Evolutionary conservation across 2,329 filamentous ascomycete genomes (phyloP), one percentile per base, ranked within the genome.

Genomic region (Annulohypoxylon truncatum): DNA sequence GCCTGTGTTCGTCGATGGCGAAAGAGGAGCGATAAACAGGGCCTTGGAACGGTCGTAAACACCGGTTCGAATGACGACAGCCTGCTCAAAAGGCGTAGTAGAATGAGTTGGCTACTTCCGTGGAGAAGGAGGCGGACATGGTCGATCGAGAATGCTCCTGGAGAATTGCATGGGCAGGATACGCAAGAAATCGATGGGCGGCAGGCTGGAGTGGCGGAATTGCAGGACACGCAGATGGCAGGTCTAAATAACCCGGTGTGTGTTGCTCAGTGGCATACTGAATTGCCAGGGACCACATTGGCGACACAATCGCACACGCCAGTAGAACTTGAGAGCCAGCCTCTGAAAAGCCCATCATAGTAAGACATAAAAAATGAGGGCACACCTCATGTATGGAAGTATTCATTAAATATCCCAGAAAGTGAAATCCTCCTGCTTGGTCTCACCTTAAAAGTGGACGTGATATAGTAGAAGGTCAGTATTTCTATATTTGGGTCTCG

Each of bases 221-320:
- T 62, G 3, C 59, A 62, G 44, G 51, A 56, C 12, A 56, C 59
- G 15, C 51, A 62, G 42, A 50, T 40, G 58, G 58, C 50, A 15
- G 47, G 29, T 15, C 50, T 40, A 4, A 15, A 10, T 12, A 26
- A 54, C 13, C 57, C 57, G 22, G 47, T 40, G 12, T 48, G 35
- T 24, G 9, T 48, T 2, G 33, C 57, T 24, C 57, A 61, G 26
- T 31, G 58, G 22, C 58, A 51, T 13, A 26, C 22, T 13, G 59
- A 62, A 33, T 26, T 62, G 22, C 59, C 28, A 33, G 59, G 51
- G 12, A 44, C 26, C 6, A 31, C 29, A 2, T 18, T 31, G 38
- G n/a, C 7, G 26, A 3, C 35, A 10, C 7, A 38, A 9, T 35
- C 57, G 8, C 26, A 33, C 5, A 20, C 7, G n/a, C 51, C 24